Base-by-base conservation (phyloP, 2,329 filamentous ascomycete genomes). In the Lachnellula subtilissima region DNA sequence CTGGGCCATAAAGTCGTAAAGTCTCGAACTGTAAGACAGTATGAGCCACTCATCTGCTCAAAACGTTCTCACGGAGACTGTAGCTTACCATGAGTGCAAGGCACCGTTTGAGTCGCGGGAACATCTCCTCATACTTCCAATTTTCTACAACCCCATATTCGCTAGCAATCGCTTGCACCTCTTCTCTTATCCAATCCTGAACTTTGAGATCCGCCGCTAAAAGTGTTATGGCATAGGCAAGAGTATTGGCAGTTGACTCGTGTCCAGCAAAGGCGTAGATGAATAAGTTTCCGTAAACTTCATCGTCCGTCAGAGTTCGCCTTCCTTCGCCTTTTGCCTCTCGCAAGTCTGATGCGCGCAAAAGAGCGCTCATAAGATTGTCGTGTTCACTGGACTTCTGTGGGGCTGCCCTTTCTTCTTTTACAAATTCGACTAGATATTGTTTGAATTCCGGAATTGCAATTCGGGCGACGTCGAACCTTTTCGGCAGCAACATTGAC, bases 1-100 rank as follows among this genome's bases (percentile, higher is more conserved):
- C 76, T 0, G 81, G 79, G 3, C 78, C 77, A 17, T 81, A 70
- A 14, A 83, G 63, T 32, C 81, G 77, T n/a, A 84, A 72, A 46
- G 78, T 76, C 60, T 78, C 76, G 28, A 69, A 66, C 59, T 61
- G 25, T 25, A n/a, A 48, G 5, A 14, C 14, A 23, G 14, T 11
- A 25, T 22, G 5, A 23, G 46, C 12, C 11, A 32, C 6, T 3
- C 8, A 12, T 15, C 46, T 8, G 35, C n/a, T 11, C 15, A 48
- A 32, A 28, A 48, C 1, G 11, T 48, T n/a, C 15, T 48, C 12
- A 7, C 23, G 28, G 28, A 32, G 28, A 32, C 35, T n/a, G 9
- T 32, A 5, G 15, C 53, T 46, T 53, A 67, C 66, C 67, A 78
- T 61, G 2, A 74, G 59, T 1, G 74, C 68, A 3, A 74, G 54